Evolutionary conservation across 495 filamentous ascomycete genomes (phyloP).

Genomic region (Aspergillus olivimuriae): DNA sequence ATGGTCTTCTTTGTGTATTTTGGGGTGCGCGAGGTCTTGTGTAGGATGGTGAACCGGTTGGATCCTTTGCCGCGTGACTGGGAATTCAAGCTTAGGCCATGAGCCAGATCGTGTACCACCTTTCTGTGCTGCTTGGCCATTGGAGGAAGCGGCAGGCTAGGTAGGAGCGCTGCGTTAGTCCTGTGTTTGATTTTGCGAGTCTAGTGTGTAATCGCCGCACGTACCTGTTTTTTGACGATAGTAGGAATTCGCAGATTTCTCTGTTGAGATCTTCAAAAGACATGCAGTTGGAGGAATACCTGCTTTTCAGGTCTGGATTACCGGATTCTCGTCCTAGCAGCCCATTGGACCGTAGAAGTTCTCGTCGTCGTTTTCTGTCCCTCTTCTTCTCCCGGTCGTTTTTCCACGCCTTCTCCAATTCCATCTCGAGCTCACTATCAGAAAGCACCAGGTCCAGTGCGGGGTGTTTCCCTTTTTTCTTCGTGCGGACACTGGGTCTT

Average conservation of each 20-base stretch:
- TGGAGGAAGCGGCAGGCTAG: conserved; percentile 71
- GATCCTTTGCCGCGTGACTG: conserved; percentile 71
- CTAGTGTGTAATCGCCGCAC: conserved; percentile 12
- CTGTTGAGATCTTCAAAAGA: conserved; percentile 59
- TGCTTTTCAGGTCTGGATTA: conserved; percentile 60
- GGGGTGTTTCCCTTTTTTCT: conserved; percentile 50
- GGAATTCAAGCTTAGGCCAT: conserved; percentile 67
- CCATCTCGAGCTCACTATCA: conserved; percentile 67
- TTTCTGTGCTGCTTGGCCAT: conserved; percentile 75
- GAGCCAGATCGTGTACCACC: conserved; percentile 67
- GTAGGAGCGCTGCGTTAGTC: conserved; percentile 2
- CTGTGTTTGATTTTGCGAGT: background rate
- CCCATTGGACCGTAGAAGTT: conserved; percentile 71
- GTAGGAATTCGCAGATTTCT: conserved; percentile 67
- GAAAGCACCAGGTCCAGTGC: conserved; percentile 48
- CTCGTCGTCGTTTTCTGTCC: conserved; percentile 68
- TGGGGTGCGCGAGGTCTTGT: conserved; percentile 61
- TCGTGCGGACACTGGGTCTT: conserved; percentile 50
- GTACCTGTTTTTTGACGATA: conserved; percentile 58
- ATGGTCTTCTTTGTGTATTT: conserved; percentile 43
- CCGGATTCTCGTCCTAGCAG: conserved; percentile 61
- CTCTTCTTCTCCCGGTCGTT: conserved; percentile 81
- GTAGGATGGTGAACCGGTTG: conserved; percentile 69
- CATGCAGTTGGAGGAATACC: conserved; percentile 71
- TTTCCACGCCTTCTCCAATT: conserved; percentile 57